Conservation (phyloP, 805 yeast species). For the Cyberlindnera maclurae region DNA sequence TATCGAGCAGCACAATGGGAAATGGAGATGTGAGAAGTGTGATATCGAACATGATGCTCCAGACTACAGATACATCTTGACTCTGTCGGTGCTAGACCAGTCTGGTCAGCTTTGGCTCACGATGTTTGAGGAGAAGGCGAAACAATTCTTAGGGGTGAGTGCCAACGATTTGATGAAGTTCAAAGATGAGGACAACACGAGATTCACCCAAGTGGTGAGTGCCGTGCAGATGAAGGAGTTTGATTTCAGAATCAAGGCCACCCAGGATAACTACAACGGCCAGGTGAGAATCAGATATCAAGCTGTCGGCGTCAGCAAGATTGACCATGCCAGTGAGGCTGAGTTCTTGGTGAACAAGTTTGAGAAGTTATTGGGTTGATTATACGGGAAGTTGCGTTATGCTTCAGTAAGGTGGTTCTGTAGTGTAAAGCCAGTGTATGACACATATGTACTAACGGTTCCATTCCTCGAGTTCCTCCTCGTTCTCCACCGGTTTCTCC, state of each 20-base stretch:
- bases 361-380: slow-evolving; percentile 13
- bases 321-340: slow-evolving; percentile 55
- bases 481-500: slow-evolving; percentile 28
- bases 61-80: slow-evolving; percentile 69
- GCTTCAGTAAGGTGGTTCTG: no score
- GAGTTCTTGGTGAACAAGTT: slow-evolving; percentile 42
- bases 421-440: no score
- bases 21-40: slow-evolving; percentile 95
- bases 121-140: slow-evolving; percentile 80
- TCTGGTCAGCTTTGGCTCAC: slow-evolving; percentile 85
- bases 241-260: slow-evolving; percentile 71
- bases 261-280: slow-evolving; percentile 79
- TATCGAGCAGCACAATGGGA: slow-evolving; percentile 59
- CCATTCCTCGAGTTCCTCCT: not conserved
- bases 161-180: slow-evolving; percentile 51
- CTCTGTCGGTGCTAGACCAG: slow-evolving; percentile 69
- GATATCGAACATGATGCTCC: slow-evolving; percentile 64
- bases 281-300: slow-evolving; percentile 69
- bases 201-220: slow-evolving; percentile 38
- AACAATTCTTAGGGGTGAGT: slow-evolving; percentile 51
- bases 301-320: slow-evolving; percentile 43
- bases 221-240: slow-evolving; percentile 59
- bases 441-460: no score
- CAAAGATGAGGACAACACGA: slow-evolving; percentile 39
- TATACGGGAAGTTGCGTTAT: no score